Percentiles rank a stretch among this genome's conserved stretches.
Evolutionary conservation across 2,329 filamentous ascomycete genomes (phyloP).

Genomic region (Mycosphaerelloides madeirae): DNA sequence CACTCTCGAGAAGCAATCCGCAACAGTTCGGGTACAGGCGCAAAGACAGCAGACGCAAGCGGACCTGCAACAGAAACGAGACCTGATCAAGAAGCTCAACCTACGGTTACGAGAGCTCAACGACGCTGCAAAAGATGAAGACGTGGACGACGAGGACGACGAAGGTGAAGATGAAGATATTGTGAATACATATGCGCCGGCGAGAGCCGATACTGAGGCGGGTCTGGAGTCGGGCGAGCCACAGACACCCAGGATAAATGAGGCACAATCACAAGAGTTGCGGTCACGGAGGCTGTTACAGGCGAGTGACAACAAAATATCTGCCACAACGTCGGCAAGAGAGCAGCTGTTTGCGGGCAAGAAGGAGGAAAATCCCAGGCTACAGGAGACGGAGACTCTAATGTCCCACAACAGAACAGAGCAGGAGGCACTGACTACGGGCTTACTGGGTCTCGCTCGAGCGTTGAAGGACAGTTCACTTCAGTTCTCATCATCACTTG

Average conservation of each 20-base stretch:
- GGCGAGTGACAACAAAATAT: slow-evolving; percentile 24
- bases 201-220: slow-evolving; percentile 27
- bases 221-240: slow-evolving; percentile 24
- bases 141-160: slow-evolving; percentile 33
- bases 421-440: slow-evolving; percentile 76
- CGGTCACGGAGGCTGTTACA: slow-evolving; percentile 23
- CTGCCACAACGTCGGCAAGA: slow-evolving; percentile 32
- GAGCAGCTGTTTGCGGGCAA: slow-evolving; percentile 34
- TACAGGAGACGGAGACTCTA: slow-evolving; percentile 55
- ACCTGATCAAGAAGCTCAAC: slow-evolving; percentile 60
- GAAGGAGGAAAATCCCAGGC: slow-evolving; percentile 11
- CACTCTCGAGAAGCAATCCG: slow-evolving; percentile 64
- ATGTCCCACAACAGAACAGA: slow-evolving; percentile 73
- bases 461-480: slow-evolving; percentile 71
- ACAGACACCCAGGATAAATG: slow-evolving; percentile 12
- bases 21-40: slow-evolving; percentile 54
- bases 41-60: slow-evolving; percentile 58
- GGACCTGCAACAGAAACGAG: slow-evolving; percentile 61
- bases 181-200: slow-evolving; percentile 40
- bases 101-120: slow-evolving; percentile 65
- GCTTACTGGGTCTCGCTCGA: slow-evolving; percentile 73
- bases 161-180: slow-evolving; percentile 40
- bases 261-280: slow-evolving; percentile 19
- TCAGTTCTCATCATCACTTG: slow-evolving; percentile 66
- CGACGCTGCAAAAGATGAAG: slow-evolving; percentile 48